Base-by-base conservation (phyloP, 768 basidiomycete species). In the Rhodotorula paludigena region DNA sequence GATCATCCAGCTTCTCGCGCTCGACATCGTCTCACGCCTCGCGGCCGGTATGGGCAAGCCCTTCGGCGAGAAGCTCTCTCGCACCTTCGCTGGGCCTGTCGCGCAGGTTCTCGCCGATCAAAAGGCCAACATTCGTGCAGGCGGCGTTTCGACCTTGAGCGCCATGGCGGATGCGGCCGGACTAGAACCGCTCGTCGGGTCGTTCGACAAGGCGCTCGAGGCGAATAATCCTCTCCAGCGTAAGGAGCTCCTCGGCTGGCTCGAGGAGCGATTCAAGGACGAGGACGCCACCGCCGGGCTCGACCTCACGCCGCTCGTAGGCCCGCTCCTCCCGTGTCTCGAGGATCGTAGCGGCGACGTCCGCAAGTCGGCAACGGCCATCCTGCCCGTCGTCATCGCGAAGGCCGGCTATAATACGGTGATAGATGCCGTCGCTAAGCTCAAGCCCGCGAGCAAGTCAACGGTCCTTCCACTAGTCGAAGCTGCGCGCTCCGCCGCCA, bases 1-100 rank as follows among this genome's bases (percentile, higher is more conserved):
- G 76, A 85, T 89, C 15, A 93, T 98, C 41, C 96, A 98, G 78
- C 81, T 83, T 21, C 82, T 96, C 53, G 89, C 94, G 32, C 84
- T 99, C 30, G 92, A 94, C 76, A 88, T 94, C 63, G 86, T 98
- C 60, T 83, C 87, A 42, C 88, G 90, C 39, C 86, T 98, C 70
- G 92, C 96, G 12, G 85, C 83, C 4, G 93, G 92, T 4, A 98
- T 99, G 91, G 92, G 92, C 48, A 91, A 88, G 76, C 85, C 90
- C 4, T 98, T 99, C 76, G 67, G 67, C 38, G 94, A 98, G 75
- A 94, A 90, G 78, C 84, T 94, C 74, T 82, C 84, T 5, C 86
- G 88, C 39, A 81, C 90, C 63, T 88, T 92, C 74, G 84, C 85
- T 15, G 78, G 85, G 0, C 86, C 92, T 0, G 82, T 98, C 30